Conservation (phyloP, 352 stramenopile genomes). For the Phytopythium sindhum region DNA sequence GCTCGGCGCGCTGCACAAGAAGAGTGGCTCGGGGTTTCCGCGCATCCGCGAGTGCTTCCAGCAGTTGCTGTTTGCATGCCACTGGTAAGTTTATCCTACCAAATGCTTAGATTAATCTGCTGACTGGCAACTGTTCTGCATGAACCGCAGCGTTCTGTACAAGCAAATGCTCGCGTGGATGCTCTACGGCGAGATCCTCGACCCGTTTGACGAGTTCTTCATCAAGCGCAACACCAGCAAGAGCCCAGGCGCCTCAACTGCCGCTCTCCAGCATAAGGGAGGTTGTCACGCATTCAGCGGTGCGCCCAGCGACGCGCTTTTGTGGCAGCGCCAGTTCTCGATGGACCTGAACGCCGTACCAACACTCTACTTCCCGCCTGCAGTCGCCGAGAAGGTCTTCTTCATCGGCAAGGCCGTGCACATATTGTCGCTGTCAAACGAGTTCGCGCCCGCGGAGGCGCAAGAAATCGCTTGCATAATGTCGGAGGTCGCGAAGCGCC, state of each 20-base stretch:
- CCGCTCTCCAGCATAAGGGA: not conserved
- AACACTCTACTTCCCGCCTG: slow-evolving; percentile 53
- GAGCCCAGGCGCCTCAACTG: not conserved
- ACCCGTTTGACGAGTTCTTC: slow-evolving; percentile 79
- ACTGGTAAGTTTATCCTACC: slow-evolving; percentile 42
- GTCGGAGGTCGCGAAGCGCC: slow-evolving; percentile 23
- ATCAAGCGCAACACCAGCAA: slow-evolving; percentile 23
- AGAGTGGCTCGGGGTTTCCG: slow-evolving; percentile 52
- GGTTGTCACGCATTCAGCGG: not conserved
- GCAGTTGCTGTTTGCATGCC: slow-evolving; percentile 43
- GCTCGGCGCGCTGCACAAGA: slow-evolving; percentile 39
- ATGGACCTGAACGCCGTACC: slow-evolving; percentile 59
- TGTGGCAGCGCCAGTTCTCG: slow-evolving; percentile 50
- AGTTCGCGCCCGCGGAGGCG: slow-evolving; percentile 45
- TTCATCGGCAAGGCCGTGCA: slow-evolving; percentile 64
- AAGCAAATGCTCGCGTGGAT: slow-evolving; percentile 86
- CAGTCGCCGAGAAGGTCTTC: slow-evolving; percentile 62
- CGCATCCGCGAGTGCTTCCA: slow-evolving; percentile 52
- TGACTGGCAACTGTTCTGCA: not conserved
- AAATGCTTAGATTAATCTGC: no score
- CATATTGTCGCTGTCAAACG: slow-evolving; percentile 44
- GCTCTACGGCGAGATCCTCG: slow-evolving; percentile 61
- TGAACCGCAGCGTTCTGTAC: slow-evolving; percentile 46
- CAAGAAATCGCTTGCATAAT: slow-evolving; percentile 44
- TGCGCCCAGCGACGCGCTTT: not conserved